These are phyloP conservation scores for Penicillium frequentans DNA, from an alignment of 2,329 filamentous ascomycete species.

Conservation along the genomic window DNA sequence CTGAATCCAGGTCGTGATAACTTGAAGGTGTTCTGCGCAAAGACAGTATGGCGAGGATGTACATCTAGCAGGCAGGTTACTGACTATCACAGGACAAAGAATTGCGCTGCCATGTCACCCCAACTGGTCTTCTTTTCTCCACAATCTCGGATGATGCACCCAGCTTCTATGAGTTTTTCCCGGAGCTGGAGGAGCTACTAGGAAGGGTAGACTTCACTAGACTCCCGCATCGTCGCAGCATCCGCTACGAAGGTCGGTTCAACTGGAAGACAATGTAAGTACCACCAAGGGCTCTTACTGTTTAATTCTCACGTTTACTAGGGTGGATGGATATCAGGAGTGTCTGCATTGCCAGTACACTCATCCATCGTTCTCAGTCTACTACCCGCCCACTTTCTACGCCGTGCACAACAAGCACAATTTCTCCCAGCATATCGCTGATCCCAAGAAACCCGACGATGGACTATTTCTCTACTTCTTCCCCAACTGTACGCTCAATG, in stretches of 20 bases:
- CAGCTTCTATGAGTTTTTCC: slow-evolving; percentile 55
- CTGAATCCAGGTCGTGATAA: slow-evolving; percentile 32
- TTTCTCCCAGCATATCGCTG: slow-evolving; percentile 58
- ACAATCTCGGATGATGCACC: slow-evolving; percentile 51
- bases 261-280: slow-evolving; percentile 60
- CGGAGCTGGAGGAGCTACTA: slow-evolving; percentile 51
- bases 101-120: slow-evolving; percentile 45
- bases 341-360: slow-evolving; percentile 61
- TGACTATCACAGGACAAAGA: slow-evolving; percentile 13
- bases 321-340: slow-evolving; percentile 60
- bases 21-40: slow-evolving; percentile 40
- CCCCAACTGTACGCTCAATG: slow-evolving; percentile 57
- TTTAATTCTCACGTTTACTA: slow-evolving; percentile 13
- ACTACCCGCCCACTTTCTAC: slow-evolving; percentile 58
- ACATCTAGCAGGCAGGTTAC: not conserved
- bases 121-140: slow-evolving; percentile 55
- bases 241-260: slow-evolving; percentile 57
- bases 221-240: slow-evolving; percentile 52
- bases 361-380: slow-evolving; percentile 56
- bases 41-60: slow-evolving; percentile 28
- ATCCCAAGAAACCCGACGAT: slow-evolving; percentile 54
- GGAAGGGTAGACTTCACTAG: slow-evolving; percentile 55
- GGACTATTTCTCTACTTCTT: slow-evolving; percentile 61
- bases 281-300: not conserved
- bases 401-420: slow-evolving; percentile 55